Evolutionary conservation across 176 grass and related monocot genomes (phyloP), one percentile per base, ranked within the genome.

Genomic region (Oryza coarctata): DNA sequence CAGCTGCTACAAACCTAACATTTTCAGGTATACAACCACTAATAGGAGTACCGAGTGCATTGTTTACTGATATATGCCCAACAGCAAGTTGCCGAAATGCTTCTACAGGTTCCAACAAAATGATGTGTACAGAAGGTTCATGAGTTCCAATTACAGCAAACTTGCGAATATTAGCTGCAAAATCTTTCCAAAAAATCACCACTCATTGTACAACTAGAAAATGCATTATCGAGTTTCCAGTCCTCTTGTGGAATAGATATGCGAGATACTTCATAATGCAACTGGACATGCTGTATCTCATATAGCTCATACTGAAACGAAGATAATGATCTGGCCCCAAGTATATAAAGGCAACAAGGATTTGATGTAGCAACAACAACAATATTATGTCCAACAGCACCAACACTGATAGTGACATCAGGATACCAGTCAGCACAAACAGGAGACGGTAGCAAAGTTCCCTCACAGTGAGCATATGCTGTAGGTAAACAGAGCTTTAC

Each of bases 11-110:
- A 85, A 98, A 71, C 74, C 87, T 91, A 70, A 98, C 93, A 88
- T 89, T 88, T 93, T 98, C 96, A 64, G 96, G 93, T 76, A 98
- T 89, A 77, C 96, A 98, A 58, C 96, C 96, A 82, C 90, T 95
- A 83, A 98, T 82, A 82, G 93, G 96, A 49, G 84, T 88, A 63
- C 96, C 96, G 58, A 95, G 64, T 3, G 85, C 86, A 74, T 95
- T 98, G 52, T 84, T 95, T 65, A 98, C 77, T 74, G 89, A 89
- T 81, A 98, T 93, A 45, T 33, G 67, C 65, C 93, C 96, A 77
- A 69, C 64, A 66, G 90, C 85, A 79, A 95, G 66, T 52, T 90
- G 44, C 62, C 85, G 87, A 74, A 95, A 87, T 68, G 80, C 49
- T 86, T 91, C 93, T 87, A 78, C 88, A 30, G 84, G 62, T 61